Conservation (phyloP, 2,329 filamentous ascomycete genomes). For the Cytospora mali region DNA sequence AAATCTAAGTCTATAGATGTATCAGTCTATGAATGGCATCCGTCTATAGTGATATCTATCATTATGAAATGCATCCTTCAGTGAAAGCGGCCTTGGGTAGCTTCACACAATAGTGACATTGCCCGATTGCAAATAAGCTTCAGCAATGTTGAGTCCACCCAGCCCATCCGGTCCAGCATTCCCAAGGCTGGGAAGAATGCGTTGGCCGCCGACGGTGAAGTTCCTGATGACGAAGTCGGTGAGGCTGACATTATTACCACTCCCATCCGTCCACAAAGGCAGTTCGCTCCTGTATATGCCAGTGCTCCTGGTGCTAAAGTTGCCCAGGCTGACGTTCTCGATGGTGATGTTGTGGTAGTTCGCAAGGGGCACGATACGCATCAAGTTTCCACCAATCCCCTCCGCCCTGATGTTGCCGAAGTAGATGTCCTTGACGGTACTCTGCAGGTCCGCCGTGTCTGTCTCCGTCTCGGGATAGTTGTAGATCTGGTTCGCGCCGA, state of each 20-base stretch:
- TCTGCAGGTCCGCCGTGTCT: conserved; percentile 27
- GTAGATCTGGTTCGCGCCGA: conserved; percentile 33
- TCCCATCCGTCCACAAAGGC: conserved; percentile 20
- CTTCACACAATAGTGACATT: conserved; percentile 9
- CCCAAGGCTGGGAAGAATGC: background rate
- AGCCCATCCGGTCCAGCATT: conserved; percentile 7
- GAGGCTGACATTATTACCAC: conserved; percentile 16
- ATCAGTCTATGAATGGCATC: background rate
- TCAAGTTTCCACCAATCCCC: conserved; percentile 28
- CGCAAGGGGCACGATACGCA: conserved; percentile 28
- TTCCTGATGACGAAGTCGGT: conserved; percentile 24
- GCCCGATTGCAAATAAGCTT: background rate
- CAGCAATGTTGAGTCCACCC: conserved; percentile 18
- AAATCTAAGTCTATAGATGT: background rate
- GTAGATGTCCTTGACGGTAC: conserved; percentile 22
- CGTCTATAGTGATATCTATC: background rate
- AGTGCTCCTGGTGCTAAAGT: conserved; percentile 24
- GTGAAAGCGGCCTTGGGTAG: background rate
- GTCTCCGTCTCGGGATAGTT: conserved; percentile 26
- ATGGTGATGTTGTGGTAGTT: conserved; percentile 28
- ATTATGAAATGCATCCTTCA: background rate
- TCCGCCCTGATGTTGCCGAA: conserved; percentile 29
- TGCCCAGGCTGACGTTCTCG: conserved; percentile 29
- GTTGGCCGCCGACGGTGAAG: conserved; percentile 22
- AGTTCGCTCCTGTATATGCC: conserved; percentile 28